phyloP scores from a whole-genome alignment of 2,329 filamentous ascomycete species.

The Exophiala calicioides region DNA sequence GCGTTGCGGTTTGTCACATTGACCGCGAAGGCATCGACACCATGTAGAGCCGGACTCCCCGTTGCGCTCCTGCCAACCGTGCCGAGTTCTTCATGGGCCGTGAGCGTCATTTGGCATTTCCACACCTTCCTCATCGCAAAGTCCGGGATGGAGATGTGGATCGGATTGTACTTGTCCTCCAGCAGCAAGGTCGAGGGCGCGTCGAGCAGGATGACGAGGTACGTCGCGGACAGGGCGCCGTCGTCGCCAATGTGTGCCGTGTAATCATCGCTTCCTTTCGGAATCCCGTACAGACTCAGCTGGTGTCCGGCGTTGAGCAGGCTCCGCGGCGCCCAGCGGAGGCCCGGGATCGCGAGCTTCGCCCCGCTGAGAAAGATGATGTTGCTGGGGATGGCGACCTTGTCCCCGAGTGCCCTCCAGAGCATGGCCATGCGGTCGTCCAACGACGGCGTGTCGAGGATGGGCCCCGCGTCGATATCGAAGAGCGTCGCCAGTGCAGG shows the following conservation, averaged over 20 bases:
- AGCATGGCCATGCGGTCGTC: slow-evolving; percentile 18
- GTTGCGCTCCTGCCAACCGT: too few species aligned
- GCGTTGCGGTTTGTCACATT: slow-evolving; percentile 12
- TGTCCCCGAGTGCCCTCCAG: slow-evolving; percentile 6
- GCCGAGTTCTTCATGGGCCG: too few species aligned
- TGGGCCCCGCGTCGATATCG: slow-evolving; percentile 1
- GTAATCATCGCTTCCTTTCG: slow-evolving; percentile 1
- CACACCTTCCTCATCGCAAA: too few species aligned
- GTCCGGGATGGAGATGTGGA: not conserved
- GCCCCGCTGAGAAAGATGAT: slow-evolving; percentile 9
- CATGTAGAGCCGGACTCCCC: too few species aligned
- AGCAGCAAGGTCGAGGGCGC: not conserved
- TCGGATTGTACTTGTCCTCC: slow-evolving; percentile 12
- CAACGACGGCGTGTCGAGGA: slow-evolving; percentile 1
- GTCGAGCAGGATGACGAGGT: slow-evolving; percentile 5
- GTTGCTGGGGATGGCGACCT: slow-evolving; percentile 8
- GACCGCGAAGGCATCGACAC: slow-evolving; percentile 14
- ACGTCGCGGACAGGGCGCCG: slow-evolving; percentile 6
- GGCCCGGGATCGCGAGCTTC: slow-evolving; percentile 5
- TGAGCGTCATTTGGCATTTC: too few species aligned
- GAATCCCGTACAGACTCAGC: not conserved
- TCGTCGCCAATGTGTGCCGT: slow-evolving; percentile 4
- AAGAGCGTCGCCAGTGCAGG: slow-evolving; percentile 10
- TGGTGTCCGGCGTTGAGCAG: slow-evolving; percentile 10
- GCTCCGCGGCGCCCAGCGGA: slow-evolving; percentile 13